Evolutionary conservation across 768 basidiomycete genomes (phyloP).

Genomic region (Naematelia encephala): DNA sequence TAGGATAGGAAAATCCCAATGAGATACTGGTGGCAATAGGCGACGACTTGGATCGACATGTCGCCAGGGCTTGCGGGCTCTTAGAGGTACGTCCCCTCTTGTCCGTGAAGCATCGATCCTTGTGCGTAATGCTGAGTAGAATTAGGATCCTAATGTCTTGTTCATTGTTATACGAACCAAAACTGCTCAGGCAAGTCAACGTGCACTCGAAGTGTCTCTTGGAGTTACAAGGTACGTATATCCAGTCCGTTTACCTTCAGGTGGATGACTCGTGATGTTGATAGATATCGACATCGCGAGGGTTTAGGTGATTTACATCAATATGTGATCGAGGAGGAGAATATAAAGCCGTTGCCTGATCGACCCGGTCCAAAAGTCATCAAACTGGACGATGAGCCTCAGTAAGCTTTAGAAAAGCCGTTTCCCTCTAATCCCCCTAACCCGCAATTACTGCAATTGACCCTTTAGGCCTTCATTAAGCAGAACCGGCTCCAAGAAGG

Average conservation of each 20-base stretch:
- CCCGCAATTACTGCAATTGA: neutral
- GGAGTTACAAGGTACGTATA: slow-evolving; percentile 40
- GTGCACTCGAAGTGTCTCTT: slow-evolving; percentile 44
- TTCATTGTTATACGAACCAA: slow-evolving; percentile 45
- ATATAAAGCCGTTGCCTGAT: neutral
- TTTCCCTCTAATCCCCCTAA: neutral
- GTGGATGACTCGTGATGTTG: neutral
- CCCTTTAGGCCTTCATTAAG: neutral
- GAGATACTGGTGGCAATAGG: slow-evolving; percentile 40
- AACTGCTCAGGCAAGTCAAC: slow-evolving; percentile 29
- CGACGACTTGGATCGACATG: slow-evolving; percentile 34
- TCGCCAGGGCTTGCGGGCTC: slow-evolving; percentile 33
- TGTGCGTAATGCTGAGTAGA: neutral
- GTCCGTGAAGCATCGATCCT: neutral
- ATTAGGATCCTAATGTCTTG: slow-evolving; percentile 38
- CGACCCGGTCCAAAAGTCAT: slow-evolving; percentile 39
- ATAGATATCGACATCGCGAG: slow-evolving; percentile 46
- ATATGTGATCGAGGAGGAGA: slow-evolving; percentile 45
- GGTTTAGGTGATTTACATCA: slow-evolving; percentile 44
- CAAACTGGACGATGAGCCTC: slow-evolving; percentile 37
- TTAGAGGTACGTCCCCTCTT: slow-evolving; percentile 28
- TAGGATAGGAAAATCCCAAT: slow-evolving; percentile 38
- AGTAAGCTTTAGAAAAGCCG: neutral
- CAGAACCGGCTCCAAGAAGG: slow-evolving; percentile 5
- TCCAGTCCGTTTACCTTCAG: neutral